Base-by-base conservation (phyloP, 2,329 filamentous ascomycete species). In the Arthrinium puccinioides region DNA sequence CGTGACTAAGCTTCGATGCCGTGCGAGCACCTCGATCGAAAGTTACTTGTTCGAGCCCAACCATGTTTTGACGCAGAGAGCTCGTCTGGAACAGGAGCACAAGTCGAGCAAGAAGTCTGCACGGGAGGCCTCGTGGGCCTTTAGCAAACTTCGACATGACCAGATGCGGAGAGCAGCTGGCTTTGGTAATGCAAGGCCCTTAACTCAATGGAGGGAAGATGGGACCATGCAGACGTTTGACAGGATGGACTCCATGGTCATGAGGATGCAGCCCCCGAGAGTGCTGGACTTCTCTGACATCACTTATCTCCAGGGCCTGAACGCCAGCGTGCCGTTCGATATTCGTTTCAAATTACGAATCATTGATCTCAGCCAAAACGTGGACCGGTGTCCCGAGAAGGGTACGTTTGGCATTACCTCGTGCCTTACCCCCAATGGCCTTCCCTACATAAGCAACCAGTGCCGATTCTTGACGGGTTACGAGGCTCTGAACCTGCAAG, bases 281-380 rank as follows among this genome's bases (percentile, higher is more conserved):
- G 74, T 85, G 4, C 66, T 71, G 43, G 85, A 89, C 48, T 69
- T 74, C 0, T 62, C 86, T 4, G 85, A 87, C 37, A 79, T 80
- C 37, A 67, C 67, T 9, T 72, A 66, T 39, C 57, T 84, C 9
- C 63, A 72, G 16, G 70, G 66, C 27, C 56, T 71, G 5, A 9
- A 29, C 14, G 16, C 14, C 2, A 11, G 6, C 1, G 19, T 15
- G 5, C 21, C 27, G 11, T 75, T 69, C 41, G 83, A 88, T 49
- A 67, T 60, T 9, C 38, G 31, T 4, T 61, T 51, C 50, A 68
- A 74, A 53, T 50, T 57, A 10, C 53, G 60, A 10, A 56, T 75
- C 24, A 69, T 78, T 45, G 81, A 90, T 41, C 60, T 86, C 0
- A 84, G 80, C 6, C 85, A 89, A 50, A 88, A 87, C 36, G 68